Base-by-base conservation (phyloP, 108 stramenopile species). In the Fragilariopsis cylindrus region DNA sequence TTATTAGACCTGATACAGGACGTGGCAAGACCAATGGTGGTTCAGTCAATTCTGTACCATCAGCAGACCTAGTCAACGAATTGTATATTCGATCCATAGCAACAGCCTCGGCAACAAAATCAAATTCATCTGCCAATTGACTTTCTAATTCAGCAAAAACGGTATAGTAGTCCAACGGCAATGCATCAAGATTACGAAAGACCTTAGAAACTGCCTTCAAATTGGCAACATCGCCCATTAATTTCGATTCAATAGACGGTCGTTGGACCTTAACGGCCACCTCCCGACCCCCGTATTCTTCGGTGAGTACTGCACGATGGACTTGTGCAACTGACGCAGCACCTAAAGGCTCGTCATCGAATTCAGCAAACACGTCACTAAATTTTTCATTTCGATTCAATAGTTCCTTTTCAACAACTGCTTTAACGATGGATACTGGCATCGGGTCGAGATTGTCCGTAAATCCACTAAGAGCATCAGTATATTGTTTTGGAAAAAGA, bases 211-310 rank as follows among this genome's bases (percentile, higher is more conserved):
- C 69, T 7, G 87, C 82, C 64, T 95, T 97, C 5, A 97, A 73
- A 69, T 98, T 96, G 58, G 91, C 86, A 77, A 98, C 87, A 66
- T 99, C 98, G 3, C 91, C 95, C 81, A 93, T 83, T 41, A 99
- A 77, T 76, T 96, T 97, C 2, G 87, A 86, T 79, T 97, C 97
- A 55, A 96, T 95, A 3, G 83, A 83, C 2, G 97, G 97, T 69
- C 96, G 82, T 70, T 98, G 97, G 52, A 98, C 88, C 81, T 99
- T 99, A 69, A 98, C 94, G 4, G 97, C 98, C 46, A 99, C 98
- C 63, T 91, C 92, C 60, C 71, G 75, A 7, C 86, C 87, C 5
- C 96, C 96, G 60, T 88, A 92, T 62, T 87, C 89, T 70, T 78
- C 75, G 30, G 90, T 82, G 9, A 92, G 78, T 4, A 85, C 81